phyloP scores from a whole-genome alignment of 305 asterid species.

The Nicotiana rustica region DNA sequence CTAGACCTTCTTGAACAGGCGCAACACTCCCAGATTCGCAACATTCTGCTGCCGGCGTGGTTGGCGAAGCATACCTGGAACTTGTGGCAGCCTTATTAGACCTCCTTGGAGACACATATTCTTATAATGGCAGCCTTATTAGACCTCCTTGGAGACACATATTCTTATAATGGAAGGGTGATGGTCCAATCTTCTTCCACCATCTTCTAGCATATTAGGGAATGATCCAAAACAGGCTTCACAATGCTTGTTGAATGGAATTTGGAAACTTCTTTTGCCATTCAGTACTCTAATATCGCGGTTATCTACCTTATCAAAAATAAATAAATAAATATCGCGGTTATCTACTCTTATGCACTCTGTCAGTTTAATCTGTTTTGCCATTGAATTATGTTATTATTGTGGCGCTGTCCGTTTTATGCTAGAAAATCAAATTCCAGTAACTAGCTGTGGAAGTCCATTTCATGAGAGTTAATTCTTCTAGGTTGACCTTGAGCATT shows the following conservation, averaged over 20 bases:
- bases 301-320: too few relatives aligned
- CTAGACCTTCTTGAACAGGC: too few relatives aligned
- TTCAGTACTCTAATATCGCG: background rate
- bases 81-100: too few relatives aligned
- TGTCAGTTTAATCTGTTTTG: background rate
- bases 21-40: too few relatives aligned
- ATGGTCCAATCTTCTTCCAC: background rate
- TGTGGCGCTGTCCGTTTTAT: background rate
- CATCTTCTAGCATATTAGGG: background rate
- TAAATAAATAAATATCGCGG: too few relatives aligned
- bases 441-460: too few relatives aligned
- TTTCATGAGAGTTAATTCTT: background rate
- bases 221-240: background rate
- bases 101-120: background rate
- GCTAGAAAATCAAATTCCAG: background rate
- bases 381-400: background rate
- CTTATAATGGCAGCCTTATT: too few relatives aligned
- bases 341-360: background rate
- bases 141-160: too few relatives aligned
- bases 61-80: too few relatives aligned
- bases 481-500: background rate
- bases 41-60: too few relatives aligned
- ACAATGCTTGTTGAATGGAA: background rate
- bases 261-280: background rate
- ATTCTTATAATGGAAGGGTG: background rate